Conservation (phyloP, 2,329 filamentous ascomycete genomes). For the Cercospora beticola region DNA sequence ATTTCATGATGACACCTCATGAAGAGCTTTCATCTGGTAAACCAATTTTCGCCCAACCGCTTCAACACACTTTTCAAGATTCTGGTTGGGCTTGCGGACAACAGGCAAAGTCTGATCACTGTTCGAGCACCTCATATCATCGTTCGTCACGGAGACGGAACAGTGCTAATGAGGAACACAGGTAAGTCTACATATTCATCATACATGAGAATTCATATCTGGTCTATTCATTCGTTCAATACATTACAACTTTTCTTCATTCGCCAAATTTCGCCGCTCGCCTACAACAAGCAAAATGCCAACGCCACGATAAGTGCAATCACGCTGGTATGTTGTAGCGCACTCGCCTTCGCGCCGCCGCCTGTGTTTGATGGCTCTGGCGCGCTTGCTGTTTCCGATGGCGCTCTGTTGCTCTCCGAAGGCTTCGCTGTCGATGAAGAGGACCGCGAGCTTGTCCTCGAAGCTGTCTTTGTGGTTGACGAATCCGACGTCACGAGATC, state of each 20-base stretch:
- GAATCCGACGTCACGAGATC: not conserved
- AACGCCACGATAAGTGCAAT: not conserved
- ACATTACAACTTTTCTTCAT: not conserved
- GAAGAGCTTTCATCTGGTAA: conserved; percentile 47
- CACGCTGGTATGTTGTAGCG: not conserved
- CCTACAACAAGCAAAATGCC: not conserved
- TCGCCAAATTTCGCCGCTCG: not conserved
- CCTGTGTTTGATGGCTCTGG: not conserved
- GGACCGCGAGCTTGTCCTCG: not conserved
- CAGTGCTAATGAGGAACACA: not conserved
- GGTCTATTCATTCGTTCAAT: not conserved
- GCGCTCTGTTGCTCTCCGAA: not conserved
- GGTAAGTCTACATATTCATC: not conserved
- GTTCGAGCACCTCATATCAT: not conserved
- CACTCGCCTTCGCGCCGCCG: not conserved
- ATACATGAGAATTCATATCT: not conserved
- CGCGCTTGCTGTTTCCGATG: not conserved
- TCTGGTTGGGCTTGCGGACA: conserved; percentile 54
- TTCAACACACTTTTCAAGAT: conserved; percentile 35
- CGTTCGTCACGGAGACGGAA: not conserved
- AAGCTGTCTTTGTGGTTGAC: not conserved
- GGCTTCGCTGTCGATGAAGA: not conserved
- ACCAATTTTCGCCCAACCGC: conserved; percentile 52
- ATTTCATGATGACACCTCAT: conserved; percentile 31
- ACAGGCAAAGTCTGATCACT: conserved; percentile 49